Evolutionary conservation across 306 rosid genomes (phyloP), one percentile per base, ranked within the genome.

Genomic region (Vigna nakashimae): DNA sequence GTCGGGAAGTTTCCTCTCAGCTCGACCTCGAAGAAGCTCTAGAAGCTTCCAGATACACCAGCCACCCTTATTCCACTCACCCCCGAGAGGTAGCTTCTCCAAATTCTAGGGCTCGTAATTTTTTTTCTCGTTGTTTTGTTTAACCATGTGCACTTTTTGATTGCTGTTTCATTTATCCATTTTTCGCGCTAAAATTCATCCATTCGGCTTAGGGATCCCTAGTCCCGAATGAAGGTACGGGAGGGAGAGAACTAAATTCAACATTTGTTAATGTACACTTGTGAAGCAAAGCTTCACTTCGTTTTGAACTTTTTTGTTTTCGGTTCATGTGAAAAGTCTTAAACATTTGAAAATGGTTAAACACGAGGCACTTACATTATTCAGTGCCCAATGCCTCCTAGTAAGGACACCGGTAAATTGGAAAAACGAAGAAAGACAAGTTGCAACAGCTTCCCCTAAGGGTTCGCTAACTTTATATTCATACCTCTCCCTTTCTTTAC

Each of bases 11-110:
- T 50, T 84, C 96, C 22, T 86, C 98, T 55, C 98, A 95, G 83
- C 92, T 89, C 62, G 98, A 95, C 84, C 96, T 95, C 30, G 97
- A 95, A 89, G 99, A 92, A 84, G 75, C 98, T 69, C 93, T 95
- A 1, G 99, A 95, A 73, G 97, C 98, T 52, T 92, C 97, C 32
- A 83, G 99, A 89, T 91, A 95, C 70, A 86, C 91, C 2, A 95
- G 93, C 53, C 97, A 95, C 82, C 98, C 99, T 0, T 95, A 95
- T 74, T 86, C 97, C 9, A 85, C 94, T 80, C 96, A 88, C 76
- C 96, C 99, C 65, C 87, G 91, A 81, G 98, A 95, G 97, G 99
- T 92, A 81, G 65, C 53, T 77, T 75, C 62, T 17, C 40, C 24
- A 7, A 7, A 40, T 45, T 7, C 7, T 7, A 51, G 62, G 56